Conservation (phyloP, 1,139 yeast species). For the Arxiozyma slooffiae region DNA sequence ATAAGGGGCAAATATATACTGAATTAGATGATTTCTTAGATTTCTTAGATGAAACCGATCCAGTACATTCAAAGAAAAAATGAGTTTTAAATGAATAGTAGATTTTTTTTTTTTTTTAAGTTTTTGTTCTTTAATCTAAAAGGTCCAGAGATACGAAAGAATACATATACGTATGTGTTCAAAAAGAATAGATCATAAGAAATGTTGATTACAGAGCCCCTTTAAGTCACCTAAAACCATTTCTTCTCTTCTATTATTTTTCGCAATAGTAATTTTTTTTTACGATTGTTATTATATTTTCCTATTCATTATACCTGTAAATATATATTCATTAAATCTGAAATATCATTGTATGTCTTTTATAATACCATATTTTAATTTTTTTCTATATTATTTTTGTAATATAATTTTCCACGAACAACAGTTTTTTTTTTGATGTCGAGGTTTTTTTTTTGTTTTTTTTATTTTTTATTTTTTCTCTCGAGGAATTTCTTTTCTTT, state of each 20-base stretch:
- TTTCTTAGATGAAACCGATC: conserved; percentile 43
- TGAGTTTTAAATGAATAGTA: not conserved
- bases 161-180: not conserved
- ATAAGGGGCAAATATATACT: conserved; percentile 22
- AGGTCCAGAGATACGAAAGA: not conserved
- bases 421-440: too few relatives aligned
- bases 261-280: not conserved
- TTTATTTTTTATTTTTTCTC: not conserved
- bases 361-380: too few relatives aligned
- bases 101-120: too few relatives aligned
- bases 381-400: too few relatives aligned
- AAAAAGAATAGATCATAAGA: not conserved
- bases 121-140: not conserved
- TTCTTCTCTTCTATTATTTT: too few relatives aligned
- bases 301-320: not conserved
- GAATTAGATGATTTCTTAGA: conserved; percentile 48
- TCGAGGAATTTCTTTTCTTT: not conserved
- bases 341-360: too few relatives aligned
- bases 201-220: not conserved
- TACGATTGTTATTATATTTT: not conserved
- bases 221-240: not conserved
- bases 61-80: not conserved
- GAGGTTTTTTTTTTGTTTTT: too few relatives aligned
- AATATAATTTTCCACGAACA: not conserved
- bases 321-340: too few relatives aligned